Conservation (phyloP, 1,284 basidiomycete genomes). For the Cutaneotrichosporon sp. region DNA sequence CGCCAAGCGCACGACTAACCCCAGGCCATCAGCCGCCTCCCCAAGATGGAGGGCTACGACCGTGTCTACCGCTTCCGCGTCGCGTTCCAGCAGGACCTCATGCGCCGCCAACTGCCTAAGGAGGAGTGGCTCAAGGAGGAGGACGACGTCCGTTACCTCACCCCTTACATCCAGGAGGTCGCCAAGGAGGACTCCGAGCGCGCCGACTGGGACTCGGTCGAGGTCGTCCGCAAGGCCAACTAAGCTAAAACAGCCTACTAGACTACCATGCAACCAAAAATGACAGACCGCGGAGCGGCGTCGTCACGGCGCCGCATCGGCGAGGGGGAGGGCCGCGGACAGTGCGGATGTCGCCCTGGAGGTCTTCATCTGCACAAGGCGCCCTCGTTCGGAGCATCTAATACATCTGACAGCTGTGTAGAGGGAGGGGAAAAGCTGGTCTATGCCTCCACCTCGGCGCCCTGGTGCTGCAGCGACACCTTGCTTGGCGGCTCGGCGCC, state of each 20-base stretch:
- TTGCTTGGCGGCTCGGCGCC: conserved; percentile 23
- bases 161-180: conserved; percentile 71
- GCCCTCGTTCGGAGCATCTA: neutral
- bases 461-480: neutral
- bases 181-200: conserved; percentile 75
- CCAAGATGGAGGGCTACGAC: conserved; percentile 77
- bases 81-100: conserved; percentile 71
- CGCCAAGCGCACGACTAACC: neutral
- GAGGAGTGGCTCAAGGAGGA: conserved; percentile 73
- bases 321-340: no score
- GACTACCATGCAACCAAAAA: neutral
- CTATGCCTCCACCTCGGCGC: conserved; percentile 2
- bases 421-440: neutral
- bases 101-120: conserved; percentile 79
- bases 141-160: conserved; percentile 86
- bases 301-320: no score
- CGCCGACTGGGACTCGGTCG: conserved; percentile 71
- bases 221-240: conserved; percentile 37
- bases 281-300: neutral
- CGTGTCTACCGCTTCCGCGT: conserved; percentile 84
- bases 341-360: no score
- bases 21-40: conserved; percentile 78
- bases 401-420: neutral
- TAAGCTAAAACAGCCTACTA: conserved; percentile 8
- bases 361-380: neutral